Evolutionary conservation across 2,329 filamentous ascomycete genomes (phyloP), one percentile per base, ranked within the genome.

Genomic region (Escovopsis weberi): DNA sequence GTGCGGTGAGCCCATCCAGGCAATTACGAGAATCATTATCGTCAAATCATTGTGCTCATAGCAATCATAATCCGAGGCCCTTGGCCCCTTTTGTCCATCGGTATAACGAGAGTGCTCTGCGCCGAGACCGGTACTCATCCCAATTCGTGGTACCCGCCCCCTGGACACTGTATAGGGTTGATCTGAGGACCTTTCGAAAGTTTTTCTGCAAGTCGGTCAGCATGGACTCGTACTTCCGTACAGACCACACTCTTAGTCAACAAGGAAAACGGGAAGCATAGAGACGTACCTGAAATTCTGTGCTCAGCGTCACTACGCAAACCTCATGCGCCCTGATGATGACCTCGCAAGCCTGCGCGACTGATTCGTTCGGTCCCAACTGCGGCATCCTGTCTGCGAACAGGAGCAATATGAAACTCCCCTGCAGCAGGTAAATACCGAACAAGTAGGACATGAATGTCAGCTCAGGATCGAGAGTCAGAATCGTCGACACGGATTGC

Each of bases 361-460:
- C 67, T 3, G 61, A 64, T 47, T 62, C 55, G 41, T 67, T 68
- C 0, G 60, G 61, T 2, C 64, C 65, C 0, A 68, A 56, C 45
- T 68, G 63, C 2, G 64, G 63, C 63, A 71, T 66, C 7, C 66
- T 59, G 47, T 72, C 69, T 8, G 67, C 66, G 40, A 71, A 67
- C 0, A 71, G 51, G 3, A 71, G 55, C 6, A 72, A 54, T 18
- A 70, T 65, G 39, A 71, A 69, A 47, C 67, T 70, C 0, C 68
- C 68, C 40, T 70, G 68, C 4, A 72, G 56, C 0, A 72, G 56
- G 43, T 72, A 74, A 7, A 71, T 70, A 1, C 69, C 68, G 41
- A 71, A 70, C 3, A 72, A 55, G 48, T 70, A 72, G 1, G 69
- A 67, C 65, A 71, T 71, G 41, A 71, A 72, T 0, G 63, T 65